Base-by-base conservation (phyloP, 495 filamentous ascomycete species). In the Aspergillus homomorphus region DNA sequence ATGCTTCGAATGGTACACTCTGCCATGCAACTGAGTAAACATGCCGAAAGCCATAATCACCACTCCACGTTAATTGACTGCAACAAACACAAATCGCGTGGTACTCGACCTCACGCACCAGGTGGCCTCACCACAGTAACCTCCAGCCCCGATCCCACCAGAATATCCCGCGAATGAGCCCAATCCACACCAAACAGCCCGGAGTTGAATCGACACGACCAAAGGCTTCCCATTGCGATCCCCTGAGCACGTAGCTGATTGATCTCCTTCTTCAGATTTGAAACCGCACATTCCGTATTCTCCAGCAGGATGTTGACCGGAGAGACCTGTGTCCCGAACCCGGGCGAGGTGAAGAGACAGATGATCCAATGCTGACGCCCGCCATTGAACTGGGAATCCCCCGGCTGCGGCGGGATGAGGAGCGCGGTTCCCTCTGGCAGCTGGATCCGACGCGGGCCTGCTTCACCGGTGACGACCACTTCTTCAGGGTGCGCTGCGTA, bases 271-370 rank as follows among this genome's bases (percentile, higher is more conserved):
- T 69, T 66, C 62, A 81, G 51, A 63, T 80, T 69, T 22, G 55
- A 33, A 4, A 82, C 53, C 5, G 80, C 79, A 19, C 69, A 61
- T 28, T 53, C 55, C 0, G 78, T 80, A 24, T 72, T 73, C 7
- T 64, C 68, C 14, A 77, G 23, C 44, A 82, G 77, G 10, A 60
- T 48, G 0, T 71, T 61, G 0, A 64, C 60, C 2, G 62, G 48
- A 23, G 69, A 70, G 4, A 67, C 63, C 5, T 26, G 57, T 0
- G 53, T 54, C 0, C 79, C 78, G 53, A 69, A 78, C 0, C 59
- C 58, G 0, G 46, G 18, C 0, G 73, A 78, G 0, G 77, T 81
- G 43, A 82, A 81, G 0, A 82, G 67, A 48, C 80, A 82, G 14
- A 79, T 66, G 8, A 82, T 70, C 77, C 78, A 82, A 30, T 79